phyloP scores from a whole-genome alignment of 805 yeast species.

The Saturnispora besseyi region DNA sequence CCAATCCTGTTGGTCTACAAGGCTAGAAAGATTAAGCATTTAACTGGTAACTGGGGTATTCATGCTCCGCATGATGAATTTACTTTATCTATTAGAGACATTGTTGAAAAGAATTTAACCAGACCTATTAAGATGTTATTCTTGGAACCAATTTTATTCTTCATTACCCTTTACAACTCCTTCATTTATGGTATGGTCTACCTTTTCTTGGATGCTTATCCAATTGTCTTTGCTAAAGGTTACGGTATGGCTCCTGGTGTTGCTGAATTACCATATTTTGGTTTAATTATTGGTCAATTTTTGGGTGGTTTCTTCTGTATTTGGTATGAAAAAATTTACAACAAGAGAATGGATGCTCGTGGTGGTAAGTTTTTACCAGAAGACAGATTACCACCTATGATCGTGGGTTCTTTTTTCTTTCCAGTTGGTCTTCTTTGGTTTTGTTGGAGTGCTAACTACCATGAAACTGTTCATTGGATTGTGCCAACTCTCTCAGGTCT shows the following conservation, averaged over 20 bases:
- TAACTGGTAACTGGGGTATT: constrained; percentile 77
- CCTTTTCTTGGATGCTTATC: constrained; percentile 65
- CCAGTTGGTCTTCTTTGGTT: constrained; percentile 80
- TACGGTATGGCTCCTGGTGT: constrained; percentile 58
- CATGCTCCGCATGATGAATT: constrained; percentile 69
- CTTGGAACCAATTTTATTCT: constrained; percentile 64
- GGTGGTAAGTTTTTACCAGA: constrained; percentile 65
- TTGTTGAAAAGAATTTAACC: constrained; percentile 51
- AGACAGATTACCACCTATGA: constrained; percentile 68
- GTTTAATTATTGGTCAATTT: constrained; percentile 60
- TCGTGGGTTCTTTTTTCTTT: constrained; percentile 60
- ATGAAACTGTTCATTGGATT: constrained; percentile 64
- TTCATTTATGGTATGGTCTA: constrained; percentile 76
- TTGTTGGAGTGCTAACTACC: constrained; percentile 80
- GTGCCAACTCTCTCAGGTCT: constrained; percentile 64
- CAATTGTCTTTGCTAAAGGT: constrained; percentile 55
- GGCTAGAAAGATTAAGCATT: constrained; percentile 52
- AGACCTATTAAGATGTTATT: constrained; percentile 63
- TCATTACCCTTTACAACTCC: constrained; percentile 62
- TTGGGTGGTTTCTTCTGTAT: constrained; percentile 48
- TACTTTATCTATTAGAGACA: constrained; percentile 46
- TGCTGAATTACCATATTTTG: constrained; percentile 71
- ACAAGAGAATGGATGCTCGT: constrained; percentile 38
- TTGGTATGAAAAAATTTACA: constrained; percentile 46
- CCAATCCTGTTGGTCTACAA: constrained; percentile 55